A percentile compares a stretch with the other conserved stretches of the same genome.
These are phyloP conservation scores for Phoma sp. DNA, from an alignment of 2,329 filamentous ascomycete genomes.

Conservation along the genomic window DNA sequence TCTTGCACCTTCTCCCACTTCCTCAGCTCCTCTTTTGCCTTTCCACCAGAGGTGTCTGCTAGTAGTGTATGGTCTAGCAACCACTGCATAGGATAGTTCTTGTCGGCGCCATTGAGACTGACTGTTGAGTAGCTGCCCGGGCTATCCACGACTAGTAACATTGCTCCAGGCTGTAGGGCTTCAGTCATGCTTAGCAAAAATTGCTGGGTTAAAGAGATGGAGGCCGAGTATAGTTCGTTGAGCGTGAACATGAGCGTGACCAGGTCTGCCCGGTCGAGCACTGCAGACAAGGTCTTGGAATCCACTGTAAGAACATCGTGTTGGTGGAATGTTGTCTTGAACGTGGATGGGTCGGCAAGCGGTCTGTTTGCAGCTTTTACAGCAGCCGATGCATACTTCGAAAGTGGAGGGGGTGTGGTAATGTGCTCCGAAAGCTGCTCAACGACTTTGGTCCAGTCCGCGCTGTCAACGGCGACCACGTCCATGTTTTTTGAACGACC, in stretches of 20 bases:
- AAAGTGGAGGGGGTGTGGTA: slow-evolving; percentile 56
- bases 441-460: slow-evolving; percentile 74
- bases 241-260: slow-evolving; percentile 91
- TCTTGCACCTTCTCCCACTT: slow-evolving; percentile 77
- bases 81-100: slow-evolving; percentile 93
- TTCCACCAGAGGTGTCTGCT: slow-evolving; percentile 19
- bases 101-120: slow-evolving; percentile 61
- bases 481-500: slow-evolving; percentile 24
- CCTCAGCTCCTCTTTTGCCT: slow-evolving; percentile 19
- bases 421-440: slow-evolving; percentile 64
- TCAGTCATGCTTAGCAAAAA: slow-evolving; percentile 75
- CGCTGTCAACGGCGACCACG: slow-evolving; percentile 79
- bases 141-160: slow-evolving; percentile 88
- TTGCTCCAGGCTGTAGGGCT: slow-evolving; percentile 62
- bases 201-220: slow-evolving; percentile 74
- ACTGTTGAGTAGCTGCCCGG: slow-evolving; percentile 92
- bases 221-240: slow-evolving; percentile 89
- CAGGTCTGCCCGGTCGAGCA: slow-evolving; percentile 52
- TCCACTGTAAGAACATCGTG: slow-evolving; percentile 58
- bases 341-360: slow-evolving; percentile 38
- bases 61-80: slow-evolving; percentile 83
- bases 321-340: slow-evolving; percentile 55
- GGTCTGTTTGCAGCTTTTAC: slow-evolving; percentile 51
- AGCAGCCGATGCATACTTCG: slow-evolving; percentile 56
- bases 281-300: slow-evolving; percentile 41